phyloP scores from a whole-genome alignment of 208 protist species.

The Trypanosoma lewisi region DNA sequence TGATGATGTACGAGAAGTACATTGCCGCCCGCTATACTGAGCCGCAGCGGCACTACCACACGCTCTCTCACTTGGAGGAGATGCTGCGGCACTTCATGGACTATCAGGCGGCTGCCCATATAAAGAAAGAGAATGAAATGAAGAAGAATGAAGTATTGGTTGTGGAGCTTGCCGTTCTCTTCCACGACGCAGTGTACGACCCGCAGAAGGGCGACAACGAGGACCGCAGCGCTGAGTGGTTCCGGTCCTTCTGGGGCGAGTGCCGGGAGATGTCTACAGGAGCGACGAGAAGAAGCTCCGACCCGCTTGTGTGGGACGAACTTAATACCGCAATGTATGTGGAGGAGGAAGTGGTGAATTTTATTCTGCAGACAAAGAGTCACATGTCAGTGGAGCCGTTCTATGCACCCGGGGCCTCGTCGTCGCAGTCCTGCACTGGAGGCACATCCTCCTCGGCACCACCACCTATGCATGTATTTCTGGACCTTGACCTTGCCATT shows the following conservation, averaged over 20 bases:
- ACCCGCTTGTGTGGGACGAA: slow-evolving; percentile 20
- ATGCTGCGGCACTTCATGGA: slow-evolving; percentile 36
- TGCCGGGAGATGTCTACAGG: neutral
- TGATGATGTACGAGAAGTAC: slow-evolving; percentile 37
- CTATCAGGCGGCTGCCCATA: slow-evolving; percentile 20
- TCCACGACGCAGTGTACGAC: slow-evolving; percentile 82
- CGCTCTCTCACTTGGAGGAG: slow-evolving; percentile 53
- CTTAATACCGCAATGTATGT: slow-evolving; percentile 10
- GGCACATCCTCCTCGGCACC: neutral
- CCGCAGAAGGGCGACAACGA: slow-evolving; percentile 63
- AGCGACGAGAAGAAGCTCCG: neutral
- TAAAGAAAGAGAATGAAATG: too few relatives aligned
- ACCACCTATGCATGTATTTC: slow-evolving; percentile 38
- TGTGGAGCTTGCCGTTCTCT: slow-evolving; percentile 66
- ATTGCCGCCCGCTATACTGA: slow-evolving; percentile 52
- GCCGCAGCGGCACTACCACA: slow-evolving; percentile 76
- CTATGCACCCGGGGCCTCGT: slow-evolving; percentile 6
- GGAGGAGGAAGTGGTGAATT: slow-evolving; percentile 24
- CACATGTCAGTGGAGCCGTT: slow-evolving; percentile 36
- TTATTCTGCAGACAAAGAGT: slow-evolving; percentile 40
- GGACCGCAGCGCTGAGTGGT: slow-evolving; percentile 46
- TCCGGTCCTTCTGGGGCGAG: slow-evolving; percentile 34
- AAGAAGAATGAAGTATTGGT: too few relatives aligned
- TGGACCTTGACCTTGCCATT: slow-evolving; percentile 75
- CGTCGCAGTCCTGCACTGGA: neutral